These are phyloP conservation scores for Trichoderma simmonsii DNA, from an alignment of 2,329 filamentous ascomycete genomes.

Conservation along the genomic window DNA sequence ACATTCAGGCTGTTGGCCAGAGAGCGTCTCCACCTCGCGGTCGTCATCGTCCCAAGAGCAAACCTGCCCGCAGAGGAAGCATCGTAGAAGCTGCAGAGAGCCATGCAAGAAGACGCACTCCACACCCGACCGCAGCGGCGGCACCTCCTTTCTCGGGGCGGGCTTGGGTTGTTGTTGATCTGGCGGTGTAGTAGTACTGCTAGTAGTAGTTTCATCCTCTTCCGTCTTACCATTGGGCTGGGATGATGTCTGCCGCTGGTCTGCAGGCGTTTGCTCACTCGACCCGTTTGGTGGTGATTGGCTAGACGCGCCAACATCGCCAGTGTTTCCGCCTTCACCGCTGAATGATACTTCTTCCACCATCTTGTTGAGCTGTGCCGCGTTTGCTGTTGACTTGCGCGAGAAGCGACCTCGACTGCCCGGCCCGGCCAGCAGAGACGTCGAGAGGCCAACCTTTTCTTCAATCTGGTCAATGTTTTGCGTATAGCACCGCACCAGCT, in stretches of 20 bases:
- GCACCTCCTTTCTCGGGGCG: constrained; percentile 26
- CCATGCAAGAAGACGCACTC: constrained; percentile 71
- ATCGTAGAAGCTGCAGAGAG: constrained; percentile 62
- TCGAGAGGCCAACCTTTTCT: constrained; percentile 65
- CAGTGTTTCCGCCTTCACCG: constrained; percentile 14
- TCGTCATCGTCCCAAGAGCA: constrained; percentile 58
- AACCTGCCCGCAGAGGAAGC: constrained; percentile 57
- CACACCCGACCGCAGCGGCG: constrained; percentile 42
- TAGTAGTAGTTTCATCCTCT: constrained; percentile 21
- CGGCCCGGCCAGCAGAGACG: constrained; percentile 58
- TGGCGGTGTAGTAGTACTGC: constrained; percentile 19
- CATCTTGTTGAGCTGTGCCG: constrained; percentile 36
- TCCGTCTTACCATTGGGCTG: constrained; percentile 8
- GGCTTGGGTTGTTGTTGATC: constrained; percentile 19
- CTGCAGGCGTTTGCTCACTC: constrained; percentile 16
- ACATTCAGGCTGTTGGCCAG: constrained; percentile 64
- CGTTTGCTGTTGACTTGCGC: constrained; percentile 41
- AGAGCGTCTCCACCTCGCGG: constrained; percentile 55
- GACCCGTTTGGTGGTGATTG: constrained; percentile 13
- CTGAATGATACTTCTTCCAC: constrained; percentile 34
- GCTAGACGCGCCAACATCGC: constrained; percentile 11
- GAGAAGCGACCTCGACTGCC: constrained; percentile 61
- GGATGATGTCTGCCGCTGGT: constrained; percentile 5
- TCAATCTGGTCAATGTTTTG: constrained; percentile 75
- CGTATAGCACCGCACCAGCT: constrained; percentile 69